phyloP scores from a whole-genome alignment of 164 flowering plant species.

The Magnolia sinica region DNA sequence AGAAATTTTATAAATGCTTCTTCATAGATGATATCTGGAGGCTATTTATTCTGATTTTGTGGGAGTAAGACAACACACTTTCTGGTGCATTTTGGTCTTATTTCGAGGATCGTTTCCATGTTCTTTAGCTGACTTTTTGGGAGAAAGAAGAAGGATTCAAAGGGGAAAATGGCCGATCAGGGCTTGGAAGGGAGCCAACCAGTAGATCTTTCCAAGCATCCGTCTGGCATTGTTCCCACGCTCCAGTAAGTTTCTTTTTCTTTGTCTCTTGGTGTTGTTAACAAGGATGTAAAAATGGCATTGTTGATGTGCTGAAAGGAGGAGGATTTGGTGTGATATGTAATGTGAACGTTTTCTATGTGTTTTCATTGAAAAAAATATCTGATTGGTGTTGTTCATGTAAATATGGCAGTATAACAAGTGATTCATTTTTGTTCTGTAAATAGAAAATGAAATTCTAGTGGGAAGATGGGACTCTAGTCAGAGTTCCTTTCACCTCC shows the following conservation, averaged over 20 bases:
- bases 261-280: not conserved
- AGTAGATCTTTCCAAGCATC: slow-evolving; percentile 26
- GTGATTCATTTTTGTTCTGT: not conserved
- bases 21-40: not conserved
- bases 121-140: not conserved
- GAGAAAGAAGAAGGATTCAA: not conserved
- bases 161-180: slow-evolving; percentile 18
- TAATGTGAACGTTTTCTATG: not conserved
- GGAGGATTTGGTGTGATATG: not conserved
- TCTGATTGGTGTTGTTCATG: not conserved
- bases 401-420: too few species aligned
- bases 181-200: slow-evolving; percentile 26
- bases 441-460: not conserved
- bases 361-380: not conserved
- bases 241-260: slow-evolving; percentile 17
- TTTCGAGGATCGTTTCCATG: not conserved
- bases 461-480: too few species aligned
- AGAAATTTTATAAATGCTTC: not conserved
- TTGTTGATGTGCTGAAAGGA: not conserved
- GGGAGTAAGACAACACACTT: not conserved
- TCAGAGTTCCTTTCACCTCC: too few species aligned
- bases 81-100: not conserved
- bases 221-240: slow-evolving; percentile 25
- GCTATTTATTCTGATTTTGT: not conserved
- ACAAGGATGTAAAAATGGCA: not conserved